These are phyloP conservation scores for Achlya hypogyna DNA, from an alignment of 352 stramenopile genomes.

Conservation along the genomic window DNA sequence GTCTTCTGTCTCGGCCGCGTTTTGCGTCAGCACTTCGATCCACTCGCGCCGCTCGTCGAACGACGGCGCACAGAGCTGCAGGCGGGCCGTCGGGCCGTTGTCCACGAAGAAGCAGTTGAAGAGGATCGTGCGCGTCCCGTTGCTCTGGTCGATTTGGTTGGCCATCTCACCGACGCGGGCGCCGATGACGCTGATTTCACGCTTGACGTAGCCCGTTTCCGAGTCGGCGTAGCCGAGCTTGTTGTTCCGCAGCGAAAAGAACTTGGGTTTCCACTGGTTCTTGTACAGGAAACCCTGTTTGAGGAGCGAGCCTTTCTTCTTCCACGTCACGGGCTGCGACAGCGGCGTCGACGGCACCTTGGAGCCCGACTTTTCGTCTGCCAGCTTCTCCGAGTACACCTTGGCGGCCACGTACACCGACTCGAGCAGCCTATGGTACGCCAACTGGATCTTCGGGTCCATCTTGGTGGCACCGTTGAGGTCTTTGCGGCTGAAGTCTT, in stretches of 20 bases:
- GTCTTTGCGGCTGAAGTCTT: conserved; percentile 60
- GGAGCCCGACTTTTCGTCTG: conserved; percentile 53
- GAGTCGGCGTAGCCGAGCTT: conserved; percentile 73
- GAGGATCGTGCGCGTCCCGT: conserved; percentile 69
- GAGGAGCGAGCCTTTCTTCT: conserved; percentile 80
- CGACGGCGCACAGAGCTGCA: conserved; percentile 69
- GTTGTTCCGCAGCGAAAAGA: conserved; percentile 82
- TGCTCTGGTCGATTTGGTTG: conserved; percentile 84
- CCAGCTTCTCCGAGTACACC: conserved; percentile 55
- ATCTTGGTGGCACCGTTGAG: conserved; percentile 64
- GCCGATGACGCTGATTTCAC: conserved; percentile 81
- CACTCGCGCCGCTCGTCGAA: conserved; percentile 85
- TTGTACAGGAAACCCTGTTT: conserved; percentile 88
- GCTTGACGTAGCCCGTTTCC: conserved; percentile 75
- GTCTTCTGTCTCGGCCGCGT: conserved; percentile 69
- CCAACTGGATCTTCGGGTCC: conserved; percentile 72
- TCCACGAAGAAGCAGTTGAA: conserved; percentile 84
- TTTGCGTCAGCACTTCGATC: conserved; percentile 81
- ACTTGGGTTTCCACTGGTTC: conserved; percentile 84
- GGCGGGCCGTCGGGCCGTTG: conserved; percentile 63
- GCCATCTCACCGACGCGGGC: conserved; percentile 71
- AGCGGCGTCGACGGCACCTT: conserved; percentile 14
- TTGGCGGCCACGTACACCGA: conserved; percentile 81
- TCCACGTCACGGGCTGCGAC: conserved; percentile 65
- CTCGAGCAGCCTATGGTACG: conserved; percentile 74